phyloP scores from a whole-genome alignment of 1,139 yeast species.

The Torulaspora globosa region DNA sequence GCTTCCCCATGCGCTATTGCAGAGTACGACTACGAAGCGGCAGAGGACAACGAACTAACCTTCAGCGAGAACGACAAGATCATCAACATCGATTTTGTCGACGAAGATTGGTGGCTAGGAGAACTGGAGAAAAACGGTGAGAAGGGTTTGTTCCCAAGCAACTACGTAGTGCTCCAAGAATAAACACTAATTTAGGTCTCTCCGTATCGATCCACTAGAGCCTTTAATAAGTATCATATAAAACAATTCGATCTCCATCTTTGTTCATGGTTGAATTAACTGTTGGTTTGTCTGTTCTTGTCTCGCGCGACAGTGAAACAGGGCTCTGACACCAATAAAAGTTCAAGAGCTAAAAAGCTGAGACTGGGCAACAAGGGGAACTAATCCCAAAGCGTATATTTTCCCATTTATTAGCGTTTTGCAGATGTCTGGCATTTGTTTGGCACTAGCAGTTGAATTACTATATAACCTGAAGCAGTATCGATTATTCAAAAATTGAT shows the following conservation, averaged over 20 bases:
- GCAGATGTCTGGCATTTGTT: background rate
- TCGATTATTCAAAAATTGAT: background rate
- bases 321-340: background rate
- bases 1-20: slow-evolving; percentile 61
- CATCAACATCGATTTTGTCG: slow-evolving; percentile 78
- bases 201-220: no score
- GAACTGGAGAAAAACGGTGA: slow-evolving; percentile 58
- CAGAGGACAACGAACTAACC: slow-evolving; percentile 83
- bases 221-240: background rate
- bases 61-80: slow-evolving; percentile 81
- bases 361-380: background rate
- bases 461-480: background rate
- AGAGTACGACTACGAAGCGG: slow-evolving; percentile 80
- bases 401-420: background rate
- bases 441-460: background rate
- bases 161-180: slow-evolving; percentile 58
- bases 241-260: background rate
- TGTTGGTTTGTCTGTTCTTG: background rate
- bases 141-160: slow-evolving; percentile 85
- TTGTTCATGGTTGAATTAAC: background rate
- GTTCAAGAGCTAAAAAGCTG: background rate
- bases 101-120: slow-evolving; percentile 98
- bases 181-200: slow-evolving; percentile 8
- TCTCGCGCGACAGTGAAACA: slow-evolving; percentile 1
- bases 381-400: background rate